These are phyloP conservation scores for Ceratobasidium sp. DNA, from an alignment of 1,284 basidiomycete genomes.

Conservation along the genomic window DNA sequence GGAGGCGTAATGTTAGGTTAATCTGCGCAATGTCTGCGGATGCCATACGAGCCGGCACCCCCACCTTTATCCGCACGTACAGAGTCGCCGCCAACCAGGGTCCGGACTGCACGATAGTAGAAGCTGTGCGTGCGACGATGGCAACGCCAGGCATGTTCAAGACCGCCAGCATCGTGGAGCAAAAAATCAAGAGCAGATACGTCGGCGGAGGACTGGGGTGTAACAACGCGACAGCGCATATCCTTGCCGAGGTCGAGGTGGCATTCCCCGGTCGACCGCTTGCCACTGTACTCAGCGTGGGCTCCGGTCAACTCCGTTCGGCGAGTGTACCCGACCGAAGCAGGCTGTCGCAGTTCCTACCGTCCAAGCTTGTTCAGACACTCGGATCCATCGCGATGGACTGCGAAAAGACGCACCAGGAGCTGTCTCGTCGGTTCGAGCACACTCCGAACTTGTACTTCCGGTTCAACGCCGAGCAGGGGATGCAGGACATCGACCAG, in stretches of 20 bases:
- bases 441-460: slow-evolving; percentile 5
- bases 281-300: slow-evolving; percentile 24
- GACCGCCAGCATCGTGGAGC: neutral
- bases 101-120: slow-evolving; percentile 15
- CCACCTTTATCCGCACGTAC: slow-evolving; percentile 25
- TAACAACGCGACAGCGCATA: slow-evolving; percentile 33
- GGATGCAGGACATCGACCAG: slow-evolving; percentile 6
- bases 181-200: neutral
- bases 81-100: neutral
- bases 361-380: neutral
- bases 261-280: neutral
- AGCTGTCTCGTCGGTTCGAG: slow-evolving; percentile 4
- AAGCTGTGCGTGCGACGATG: slow-evolving; percentile 5
- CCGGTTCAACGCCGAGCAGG: slow-evolving; percentile 24
- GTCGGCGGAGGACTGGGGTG: slow-evolving; percentile 33
- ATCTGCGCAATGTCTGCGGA: slow-evolving; percentile 22
- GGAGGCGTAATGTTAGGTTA: too few species aligned
- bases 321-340: slow-evolving; percentile 1
- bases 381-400: slow-evolving; percentile 20
- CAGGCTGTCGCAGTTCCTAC: neutral
- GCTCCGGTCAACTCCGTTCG: neutral
- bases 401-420: slow-evolving; percentile 11
- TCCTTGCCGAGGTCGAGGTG: slow-evolving; percentile 15
- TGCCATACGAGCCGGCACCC: slow-evolving; percentile 27
- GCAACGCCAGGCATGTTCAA: slow-evolving; percentile 37